phyloP scores from a whole-genome alignment of 2,329 filamentous ascomycete genomes.

The Cryphonectria parasitica region DNA sequence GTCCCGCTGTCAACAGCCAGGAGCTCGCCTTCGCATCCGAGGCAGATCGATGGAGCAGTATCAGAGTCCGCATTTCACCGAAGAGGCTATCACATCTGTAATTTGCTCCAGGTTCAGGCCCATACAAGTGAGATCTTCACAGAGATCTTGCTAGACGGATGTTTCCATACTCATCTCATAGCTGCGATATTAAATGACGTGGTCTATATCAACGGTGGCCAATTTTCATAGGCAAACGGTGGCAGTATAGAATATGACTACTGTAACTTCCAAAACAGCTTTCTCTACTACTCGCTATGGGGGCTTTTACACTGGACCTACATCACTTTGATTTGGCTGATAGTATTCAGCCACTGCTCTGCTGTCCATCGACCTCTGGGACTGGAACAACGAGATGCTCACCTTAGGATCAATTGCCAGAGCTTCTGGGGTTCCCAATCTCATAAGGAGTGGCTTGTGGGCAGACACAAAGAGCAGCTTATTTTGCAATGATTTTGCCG shows the following conservation, averaged over 20 bases:
- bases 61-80: background rate
- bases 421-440: constrained; percentile 8
- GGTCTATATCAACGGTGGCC: background rate
- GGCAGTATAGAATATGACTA: background rate
- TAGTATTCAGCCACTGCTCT: background rate
- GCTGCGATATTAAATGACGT: background rate
- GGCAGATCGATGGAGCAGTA: background rate
- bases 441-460: background rate
- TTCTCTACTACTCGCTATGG: no score
- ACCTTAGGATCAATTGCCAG: constrained; percentile 3
- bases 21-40: background rate
- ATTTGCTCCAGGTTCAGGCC: background rate
- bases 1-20: background rate
- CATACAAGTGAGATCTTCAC: background rate
- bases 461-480: background rate
- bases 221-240: background rate
- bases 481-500: background rate
- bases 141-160: background rate
- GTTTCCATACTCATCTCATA: background rate
- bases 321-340: background rate
- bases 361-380: constrained; percentile 5
- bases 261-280: no score
- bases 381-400: constrained; percentile 7
- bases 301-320: no score
- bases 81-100: background rate